Evolutionary conservation across 2,329 filamentous ascomycete genomes (phyloP).

Genomic region (Ophiostoma triangulosporum): DNA sequence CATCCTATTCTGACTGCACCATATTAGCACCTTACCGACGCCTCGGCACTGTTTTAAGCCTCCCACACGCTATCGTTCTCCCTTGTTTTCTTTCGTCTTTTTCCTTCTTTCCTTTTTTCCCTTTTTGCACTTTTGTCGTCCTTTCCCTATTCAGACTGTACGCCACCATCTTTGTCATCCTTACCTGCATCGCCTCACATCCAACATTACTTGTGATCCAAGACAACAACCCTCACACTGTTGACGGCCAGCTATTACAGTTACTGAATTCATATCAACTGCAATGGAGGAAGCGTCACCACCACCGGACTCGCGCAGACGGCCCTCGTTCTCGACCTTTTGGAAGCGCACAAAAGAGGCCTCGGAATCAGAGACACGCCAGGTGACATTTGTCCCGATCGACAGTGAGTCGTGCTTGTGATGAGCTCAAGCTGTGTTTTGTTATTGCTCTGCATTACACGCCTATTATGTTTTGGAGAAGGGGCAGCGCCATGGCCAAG

Average conservation of each 20-base stretch:
- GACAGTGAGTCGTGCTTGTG: slow-evolving; percentile 6
- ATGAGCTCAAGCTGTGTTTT: background rate
- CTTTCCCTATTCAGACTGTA: background rate
- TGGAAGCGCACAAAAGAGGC: slow-evolving; percentile 32
- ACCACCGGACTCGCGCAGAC: slow-evolving; percentile 5
- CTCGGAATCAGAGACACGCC: slow-evolving; percentile 17
- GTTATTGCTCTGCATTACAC: background rate
- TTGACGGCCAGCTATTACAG: background rate
- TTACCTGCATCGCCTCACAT: background rate
- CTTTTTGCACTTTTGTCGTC: background rate
- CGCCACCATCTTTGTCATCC: background rate
- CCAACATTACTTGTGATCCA: background rate
- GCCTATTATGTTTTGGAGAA: background rate
- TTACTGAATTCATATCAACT: background rate
- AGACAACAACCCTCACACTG: background rate
- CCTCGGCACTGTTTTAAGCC: background rate
- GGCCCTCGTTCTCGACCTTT: slow-evolving; percentile 34
- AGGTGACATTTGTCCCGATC: slow-evolving; percentile 24
- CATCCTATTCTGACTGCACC: background rate
- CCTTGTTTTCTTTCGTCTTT: background rate
- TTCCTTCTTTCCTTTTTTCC: background rate
- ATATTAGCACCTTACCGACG: background rate
- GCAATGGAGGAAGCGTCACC: slow-evolving; percentile 5
- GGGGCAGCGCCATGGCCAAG: too few species aligned
- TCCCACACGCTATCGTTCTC: background rate